Conservation (phyloP, 306 rosid genomes). For the Trifolium dubium region DNA sequence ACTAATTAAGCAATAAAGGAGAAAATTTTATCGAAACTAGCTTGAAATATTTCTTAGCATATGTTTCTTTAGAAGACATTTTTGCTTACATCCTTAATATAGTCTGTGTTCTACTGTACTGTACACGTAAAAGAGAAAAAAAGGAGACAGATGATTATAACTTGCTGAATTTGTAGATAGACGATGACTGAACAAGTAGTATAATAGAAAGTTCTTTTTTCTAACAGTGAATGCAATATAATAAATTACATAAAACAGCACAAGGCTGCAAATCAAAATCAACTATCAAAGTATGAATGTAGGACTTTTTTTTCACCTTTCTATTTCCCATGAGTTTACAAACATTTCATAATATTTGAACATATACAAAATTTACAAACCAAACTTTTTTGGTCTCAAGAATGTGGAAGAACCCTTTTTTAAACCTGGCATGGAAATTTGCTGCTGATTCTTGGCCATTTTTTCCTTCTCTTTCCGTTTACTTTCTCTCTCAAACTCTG, state of each 20-base stretch:
- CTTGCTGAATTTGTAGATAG: background rate
- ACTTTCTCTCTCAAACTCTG: constrained; percentile 61
- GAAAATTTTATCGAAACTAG: background rate
- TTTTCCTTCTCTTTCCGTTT: constrained; percentile 66
- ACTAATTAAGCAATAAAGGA: background rate
- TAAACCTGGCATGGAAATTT: constrained; percentile 76
- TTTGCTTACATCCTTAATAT: background rate
- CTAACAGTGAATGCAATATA: background rate
- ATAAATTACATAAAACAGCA: background rate
- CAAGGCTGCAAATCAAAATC: background rate
- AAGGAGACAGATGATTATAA: background rate
- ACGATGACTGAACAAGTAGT: background rate
- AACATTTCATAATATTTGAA: constrained; percentile 12
- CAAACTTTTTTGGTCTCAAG: constrained; percentile 82
- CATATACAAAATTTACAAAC: constrained; percentile 53
- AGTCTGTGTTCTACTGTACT: background rate
- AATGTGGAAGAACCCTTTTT: constrained; percentile 80
- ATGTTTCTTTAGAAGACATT: background rate
- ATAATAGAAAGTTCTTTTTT: background rate
- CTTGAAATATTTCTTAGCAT: background rate
- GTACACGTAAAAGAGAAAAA: background rate
- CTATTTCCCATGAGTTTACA: background rate
- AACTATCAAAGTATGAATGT: background rate
- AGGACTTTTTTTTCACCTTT: background rate
- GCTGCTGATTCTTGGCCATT: constrained; percentile 75